These are phyloP conservation scores for Penicillium sp. DNA, from an alignment of 2,329 filamentous ascomycete species.

Conservation along the genomic window DNA sequence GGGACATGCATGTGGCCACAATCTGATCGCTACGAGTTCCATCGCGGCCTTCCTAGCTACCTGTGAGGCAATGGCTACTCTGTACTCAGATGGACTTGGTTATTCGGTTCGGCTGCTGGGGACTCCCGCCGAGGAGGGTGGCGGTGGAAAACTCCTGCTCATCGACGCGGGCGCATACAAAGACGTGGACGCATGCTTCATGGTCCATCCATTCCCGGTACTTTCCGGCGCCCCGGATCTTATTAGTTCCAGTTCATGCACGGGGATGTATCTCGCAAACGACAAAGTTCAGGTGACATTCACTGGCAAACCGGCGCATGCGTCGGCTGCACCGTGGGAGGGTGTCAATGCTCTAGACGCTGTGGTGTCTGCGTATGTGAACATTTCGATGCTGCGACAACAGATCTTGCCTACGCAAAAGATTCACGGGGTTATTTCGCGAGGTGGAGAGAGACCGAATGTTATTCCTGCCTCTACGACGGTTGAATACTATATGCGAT, in stretches of 20 bases:
- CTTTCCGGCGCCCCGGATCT: constrained; percentile 7
- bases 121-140: constrained; percentile 31
- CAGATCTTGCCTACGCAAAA: constrained; percentile 54
- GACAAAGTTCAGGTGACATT: constrained; percentile 41
- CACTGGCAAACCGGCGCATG: constrained; percentile 55
- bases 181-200: constrained; percentile 35
- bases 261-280: constrained; percentile 27
- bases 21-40: constrained; percentile 28
- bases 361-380: constrained; percentile 47
- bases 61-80: constrained; percentile 19
- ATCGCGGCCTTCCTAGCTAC: constrained; percentile 29
- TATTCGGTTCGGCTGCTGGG: constrained; percentile 27
- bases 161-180: constrained; percentile 42
- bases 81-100: constrained; percentile 7
- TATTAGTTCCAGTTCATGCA: constrained; percentile 13
- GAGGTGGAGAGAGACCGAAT: constrained; percentile 56
- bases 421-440: constrained; percentile 53
- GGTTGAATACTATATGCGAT: constrained; percentile 47
- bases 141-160: constrained; percentile 36
- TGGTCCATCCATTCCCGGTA: constrained; percentile 34
- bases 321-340: constrained; percentile 56
- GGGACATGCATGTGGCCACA: constrained; percentile 34
- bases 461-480: constrained; percentile 55
- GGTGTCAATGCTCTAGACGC: constrained; percentile 61
- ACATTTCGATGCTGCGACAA: constrained; percentile 54